Base-by-base conservation (phyloP, 805 yeast species). In the Nakazawaea pomicola region DNA sequence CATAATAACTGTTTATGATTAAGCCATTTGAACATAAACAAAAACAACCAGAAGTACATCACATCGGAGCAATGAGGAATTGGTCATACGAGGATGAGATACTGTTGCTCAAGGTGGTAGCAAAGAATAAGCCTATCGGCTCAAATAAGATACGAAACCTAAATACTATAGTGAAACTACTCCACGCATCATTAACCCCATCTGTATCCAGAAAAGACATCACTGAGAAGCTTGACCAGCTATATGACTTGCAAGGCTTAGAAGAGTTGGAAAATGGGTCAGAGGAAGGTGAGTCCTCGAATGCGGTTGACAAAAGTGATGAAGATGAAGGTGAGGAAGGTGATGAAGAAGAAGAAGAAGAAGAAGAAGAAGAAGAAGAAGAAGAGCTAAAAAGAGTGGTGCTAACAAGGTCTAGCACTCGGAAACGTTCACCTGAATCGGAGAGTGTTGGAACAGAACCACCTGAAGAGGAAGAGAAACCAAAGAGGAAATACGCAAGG, bases 111-210 rank as follows among this genome's bases (percentile, higher is more conserved):
- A 64, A 74, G 41, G 74, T 84, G 37, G 67, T 81, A 1, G 76
- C 87, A 48, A 78, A 74, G 50, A 70, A 67, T 61, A 80, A 79
- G 55, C 93, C 93, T 0, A 80, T 79, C 0, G 95, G 95, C 1
- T 53, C 56, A 24, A 52, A 64, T 40, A 70, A 67, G 40, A 64
- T 64, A 42, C 61, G 49, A 61, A 77, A 58, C 44, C 71, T 54
- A 57, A 65, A 47, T 50, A 61, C 37, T 55, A 74, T 51, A 51
- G 64, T 57, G 47, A 63, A 49, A 45, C 58, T 30, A 37, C 47
- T 52, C 33, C 47, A 33, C 39, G 47, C 51, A 33, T 41, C 46
- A 8, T 7, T 48, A 36, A 29, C 40, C 41, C 25, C 51, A 49
- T 25, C 32, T 6, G 61, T 75, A 41, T 65, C 76, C 2, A 68